These are phyloP conservation scores for Globisporangium megalacanthum DNA, from an alignment of 352 stramenopile species.

Conservation along the genomic window DNA sequence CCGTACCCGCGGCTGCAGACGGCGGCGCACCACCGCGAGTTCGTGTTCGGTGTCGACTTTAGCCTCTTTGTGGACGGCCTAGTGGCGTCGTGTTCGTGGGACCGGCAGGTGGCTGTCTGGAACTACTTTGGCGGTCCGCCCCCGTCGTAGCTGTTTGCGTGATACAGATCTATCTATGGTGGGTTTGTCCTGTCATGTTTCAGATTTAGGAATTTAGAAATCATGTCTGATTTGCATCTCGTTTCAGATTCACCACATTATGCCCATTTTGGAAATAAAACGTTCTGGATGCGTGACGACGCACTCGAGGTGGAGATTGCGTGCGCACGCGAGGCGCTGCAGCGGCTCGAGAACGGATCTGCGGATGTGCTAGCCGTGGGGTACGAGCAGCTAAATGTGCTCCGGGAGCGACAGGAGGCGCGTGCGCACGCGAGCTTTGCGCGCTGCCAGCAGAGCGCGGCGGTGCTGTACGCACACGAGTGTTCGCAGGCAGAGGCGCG, in stretches of 20 bases:
- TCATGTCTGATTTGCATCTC: too few species aligned
- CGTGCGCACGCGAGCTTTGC: constrained; percentile 26
- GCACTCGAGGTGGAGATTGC: constrained; percentile 27
- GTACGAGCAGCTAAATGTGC: constrained; percentile 19
- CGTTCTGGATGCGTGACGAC: constrained; percentile 8
- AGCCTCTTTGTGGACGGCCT: constrained; percentile 77
- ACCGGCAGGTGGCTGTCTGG: constrained; percentile 69
- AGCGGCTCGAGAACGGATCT: constrained; percentile 23
- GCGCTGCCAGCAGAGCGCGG: constrained; percentile 20
- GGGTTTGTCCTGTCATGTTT: too few species aligned
- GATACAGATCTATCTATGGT: too few species aligned
- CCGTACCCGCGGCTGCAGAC: constrained; percentile 72
- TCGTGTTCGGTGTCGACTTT: constrained; percentile 84
- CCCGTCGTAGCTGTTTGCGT: constrained; percentile 1
- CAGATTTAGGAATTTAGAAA: too few species aligned
- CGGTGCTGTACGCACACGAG: constrained; percentile 36
- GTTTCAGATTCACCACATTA: background rate
- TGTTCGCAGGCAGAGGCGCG: constrained; percentile 26
- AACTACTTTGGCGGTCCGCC: constrained; percentile 76
- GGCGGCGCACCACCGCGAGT: constrained; percentile 81
- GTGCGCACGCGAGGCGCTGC: constrained; percentile 20
- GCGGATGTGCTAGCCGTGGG: constrained; percentile 32
- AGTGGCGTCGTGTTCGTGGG: constrained; percentile 76
- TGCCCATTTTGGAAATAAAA: background rate
- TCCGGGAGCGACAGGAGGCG: constrained; percentile 17